Evolutionary conservation across 208 protist species (phyloP), one percentile per base, ranked within the genome.

Genomic region (Leishmania aethiopica): DNA sequence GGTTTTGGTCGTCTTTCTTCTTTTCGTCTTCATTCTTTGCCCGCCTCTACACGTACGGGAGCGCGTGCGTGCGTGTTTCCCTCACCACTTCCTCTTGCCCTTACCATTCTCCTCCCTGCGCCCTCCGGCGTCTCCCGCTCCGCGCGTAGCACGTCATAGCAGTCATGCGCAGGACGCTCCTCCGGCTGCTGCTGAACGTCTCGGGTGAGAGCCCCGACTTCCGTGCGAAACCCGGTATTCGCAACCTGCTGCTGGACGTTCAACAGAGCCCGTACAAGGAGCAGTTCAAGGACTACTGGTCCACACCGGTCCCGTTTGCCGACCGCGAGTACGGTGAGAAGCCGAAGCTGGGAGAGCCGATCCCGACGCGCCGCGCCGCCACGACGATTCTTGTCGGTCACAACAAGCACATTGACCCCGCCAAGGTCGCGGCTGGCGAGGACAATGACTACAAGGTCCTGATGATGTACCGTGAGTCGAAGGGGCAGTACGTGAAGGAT

Each of bases 401-500:
- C 67, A 97, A 97, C 81, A 83, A 83, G 62, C 86, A 97, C 87
- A 84, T 90, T 53, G 86, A 93, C 81, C 76, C 78, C 0, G 88
- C 76, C 47, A 87, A 84, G 64, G 87, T 97, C 13, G 87, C 91
- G 79, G 64, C 80, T 19, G 93, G 94, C 72, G 94, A 91, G 77
- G 94, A 97, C 79, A 97, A 96, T 70, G 94, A 97, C 75, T 97
- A 97, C 86, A 97, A 97, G 88, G 89, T 97, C 47, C 84, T 97
- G 0, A 94, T 97, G 91, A 91, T 96, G 86, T 97, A 80, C 73
- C 94, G 94, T 40, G 91, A 97, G 79, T 82, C 82, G 6, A 94
- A 93, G 69, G 85, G 88, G 64, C 92, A 92, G 51, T 94, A 90
- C 71, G 67, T 91, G 72, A 91, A 93, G 80, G 93, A 97, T 67